phyloP scores from a whole-genome alignment of 2,329 filamentous ascomycete species.

The Sarocladiaceae sp. region DNA sequence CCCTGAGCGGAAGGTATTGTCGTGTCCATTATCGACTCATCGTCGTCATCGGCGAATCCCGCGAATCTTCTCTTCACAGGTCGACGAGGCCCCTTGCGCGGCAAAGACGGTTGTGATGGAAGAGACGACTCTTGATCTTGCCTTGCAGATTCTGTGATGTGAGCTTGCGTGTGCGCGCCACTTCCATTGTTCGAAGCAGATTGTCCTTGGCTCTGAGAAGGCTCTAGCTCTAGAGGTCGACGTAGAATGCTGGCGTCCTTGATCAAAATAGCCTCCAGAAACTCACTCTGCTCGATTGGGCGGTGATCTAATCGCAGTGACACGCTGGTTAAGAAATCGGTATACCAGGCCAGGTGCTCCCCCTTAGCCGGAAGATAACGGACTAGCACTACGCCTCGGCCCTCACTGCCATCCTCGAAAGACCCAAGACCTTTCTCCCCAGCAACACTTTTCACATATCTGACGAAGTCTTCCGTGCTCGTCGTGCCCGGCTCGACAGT shows the following conservation, averaged over 20 bases:
- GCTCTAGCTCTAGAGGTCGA: slow-evolving; percentile 56
- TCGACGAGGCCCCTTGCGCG: slow-evolving; percentile 29
- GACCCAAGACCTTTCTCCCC: slow-evolving; percentile 68
- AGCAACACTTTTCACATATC: slow-evolving; percentile 69
- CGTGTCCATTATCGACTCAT: slow-evolving; percentile 33
- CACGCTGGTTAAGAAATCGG: slow-evolving; percentile 63
- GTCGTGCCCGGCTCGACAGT: slow-evolving; percentile 60
- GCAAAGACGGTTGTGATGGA: slow-evolving; percentile 18
- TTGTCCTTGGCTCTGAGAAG: slow-evolving; percentile 16
- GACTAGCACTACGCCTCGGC: slow-evolving; percentile 74
- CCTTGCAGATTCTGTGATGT: slow-evolving; percentile 13
- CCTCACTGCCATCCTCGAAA: slow-evolving; percentile 59
- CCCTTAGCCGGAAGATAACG: slow-evolving; percentile 60
- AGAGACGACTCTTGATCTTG: slow-evolving; percentile 10
- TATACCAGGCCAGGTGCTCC: slow-evolving; percentile 59
- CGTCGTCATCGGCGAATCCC: slow-evolving; percentile 55
- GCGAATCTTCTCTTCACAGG: slow-evolving; percentile 60
- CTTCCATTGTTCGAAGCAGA: not conserved
- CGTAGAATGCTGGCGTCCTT: slow-evolving; percentile 72
- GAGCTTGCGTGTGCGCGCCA: not conserved
- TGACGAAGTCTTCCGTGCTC: slow-evolving; percentile 68
- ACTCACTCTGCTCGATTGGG: slow-evolving; percentile 84
- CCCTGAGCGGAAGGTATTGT: slow-evolving; percentile 12
- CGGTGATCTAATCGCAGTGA: slow-evolving; percentile 73
- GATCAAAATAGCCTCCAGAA: slow-evolving; percentile 83